A percentile compares a stretch with the other conserved stretches of the same genome.
Conservation (phyloP, 2,329 filamentous ascomycete species). For the Myrmaecium sp. region DNA sequence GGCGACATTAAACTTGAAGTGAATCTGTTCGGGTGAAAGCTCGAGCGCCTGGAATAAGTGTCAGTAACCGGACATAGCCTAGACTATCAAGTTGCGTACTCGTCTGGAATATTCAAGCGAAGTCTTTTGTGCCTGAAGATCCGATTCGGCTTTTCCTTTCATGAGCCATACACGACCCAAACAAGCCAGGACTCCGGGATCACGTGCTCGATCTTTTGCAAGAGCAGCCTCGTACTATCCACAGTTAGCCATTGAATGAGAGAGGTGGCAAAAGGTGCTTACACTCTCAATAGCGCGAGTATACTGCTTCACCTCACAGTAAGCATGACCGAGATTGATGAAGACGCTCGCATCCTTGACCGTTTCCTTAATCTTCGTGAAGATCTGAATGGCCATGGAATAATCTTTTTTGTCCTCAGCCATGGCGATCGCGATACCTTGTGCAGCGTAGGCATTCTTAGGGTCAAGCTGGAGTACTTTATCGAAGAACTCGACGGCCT, state of each 20-base stretch:
- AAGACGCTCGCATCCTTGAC: conserved; percentile 76
- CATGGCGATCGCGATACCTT: conserved; percentile 86
- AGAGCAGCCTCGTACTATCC: conserved; percentile 66
- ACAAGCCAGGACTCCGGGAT: conserved; percentile 67
- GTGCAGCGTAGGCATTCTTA: conserved; percentile 88
- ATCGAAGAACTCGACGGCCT: conserved; percentile 95
- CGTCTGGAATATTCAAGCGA: conserved; percentile 46
- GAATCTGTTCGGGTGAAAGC: conserved; percentile 64
- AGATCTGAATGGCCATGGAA: conserved; percentile 65
- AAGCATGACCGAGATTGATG: conserved; percentile 87
- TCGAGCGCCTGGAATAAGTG: conserved; percentile 43
- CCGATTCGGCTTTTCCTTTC: conserved; percentile 55
- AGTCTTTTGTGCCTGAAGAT: conserved; percentile 43
- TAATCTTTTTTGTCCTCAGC: conserved; percentile 89
- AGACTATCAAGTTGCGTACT: conserved; percentile 25
- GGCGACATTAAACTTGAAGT: conserved; percentile 94
- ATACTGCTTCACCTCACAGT: conserved; percentile 78
- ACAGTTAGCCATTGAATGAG: conserved; percentile 8
- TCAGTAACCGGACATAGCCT: conserved; percentile 8
- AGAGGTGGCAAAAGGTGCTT: conserved; percentile 11
- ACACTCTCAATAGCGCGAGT: conserved; percentile 74
- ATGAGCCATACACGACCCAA: conserved; percentile 77
- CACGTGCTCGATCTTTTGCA: conserved; percentile 59
- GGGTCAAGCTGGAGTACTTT: conserved; percentile 91
- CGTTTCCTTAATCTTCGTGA: conserved; percentile 80